Percentiles rank a stretch among this genome's conserved stretches.
Conservation (phyloP, 1,284 basidiomycete species). For the Cryptococcus amylolentus region DNA sequence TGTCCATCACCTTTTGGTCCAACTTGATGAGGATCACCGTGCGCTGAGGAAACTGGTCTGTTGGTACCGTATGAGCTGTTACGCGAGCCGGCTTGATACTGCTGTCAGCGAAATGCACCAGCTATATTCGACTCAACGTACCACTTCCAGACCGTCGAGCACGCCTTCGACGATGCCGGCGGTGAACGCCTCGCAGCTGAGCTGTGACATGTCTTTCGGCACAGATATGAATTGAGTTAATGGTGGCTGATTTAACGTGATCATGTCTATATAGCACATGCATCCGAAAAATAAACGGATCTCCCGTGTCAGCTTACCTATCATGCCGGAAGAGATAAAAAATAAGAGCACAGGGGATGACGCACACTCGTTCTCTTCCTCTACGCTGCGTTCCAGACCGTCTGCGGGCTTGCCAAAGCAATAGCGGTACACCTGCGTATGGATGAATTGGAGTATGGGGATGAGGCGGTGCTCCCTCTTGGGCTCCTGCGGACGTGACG, state of each 20-base stretch:
- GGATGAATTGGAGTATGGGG: conserved; percentile 82
- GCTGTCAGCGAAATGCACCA: neutral
- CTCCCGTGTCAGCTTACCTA: too few species aligned
- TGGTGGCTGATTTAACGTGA: conserved; percentile 91
- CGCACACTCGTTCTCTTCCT: conserved; percentile 91
- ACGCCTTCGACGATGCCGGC: conserved; percentile 97
- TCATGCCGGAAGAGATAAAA: neutral
- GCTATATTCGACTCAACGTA: conserved; percentile 43
- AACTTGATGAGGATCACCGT: conserved; percentile 93
- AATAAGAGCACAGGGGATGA: conserved; percentile 13
- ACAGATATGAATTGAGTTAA: conserved; percentile 89
- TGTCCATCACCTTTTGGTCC: conserved; percentile 80
- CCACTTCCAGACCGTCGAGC: conserved; percentile 90
- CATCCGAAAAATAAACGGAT: too few species aligned
- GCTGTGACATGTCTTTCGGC: conserved; percentile 86
- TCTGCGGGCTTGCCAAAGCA: conserved; percentile 92
- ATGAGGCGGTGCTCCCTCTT: conserved; percentile 84
- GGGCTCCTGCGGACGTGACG: conserved; percentile 65
- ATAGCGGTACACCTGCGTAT: conserved; percentile 89
- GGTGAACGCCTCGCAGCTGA: conserved; percentile 93
- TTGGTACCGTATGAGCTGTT: conserved; percentile 91
- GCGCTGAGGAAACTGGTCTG: conserved; percentile 70
- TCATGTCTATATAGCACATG: conserved; percentile 72
- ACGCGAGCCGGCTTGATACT: conserved; percentile 82
- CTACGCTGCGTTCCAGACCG: conserved; percentile 90